Evolutionary conservation across 2,329 filamentous ascomycete genomes (phyloP).

Genomic region (Alternaria gaisen): DNA sequence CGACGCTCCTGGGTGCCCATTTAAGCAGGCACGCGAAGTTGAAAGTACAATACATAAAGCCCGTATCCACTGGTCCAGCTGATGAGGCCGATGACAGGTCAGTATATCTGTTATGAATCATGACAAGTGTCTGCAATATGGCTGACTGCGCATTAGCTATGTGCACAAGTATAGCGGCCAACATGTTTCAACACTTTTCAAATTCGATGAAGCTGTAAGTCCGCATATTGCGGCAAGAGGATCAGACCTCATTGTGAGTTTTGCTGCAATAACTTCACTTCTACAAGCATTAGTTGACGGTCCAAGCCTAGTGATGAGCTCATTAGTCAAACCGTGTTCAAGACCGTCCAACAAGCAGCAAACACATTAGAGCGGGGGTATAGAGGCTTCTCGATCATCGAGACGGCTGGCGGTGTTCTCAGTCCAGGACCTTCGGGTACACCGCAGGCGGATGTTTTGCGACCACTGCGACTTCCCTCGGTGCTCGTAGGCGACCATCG

Average conservation of each 20-base stretch:
- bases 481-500: slow-evolving; percentile 78
- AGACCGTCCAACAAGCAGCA: slow-evolving; percentile 23
- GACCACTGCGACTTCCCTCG: slow-evolving; percentile 75
- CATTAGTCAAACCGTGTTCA: slow-evolving; percentile 30
- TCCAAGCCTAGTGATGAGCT: slow-evolving; percentile 36
- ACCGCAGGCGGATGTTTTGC: slow-evolving; percentile 80
- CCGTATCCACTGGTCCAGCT: slow-evolving; percentile 77
- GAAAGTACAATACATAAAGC: slow-evolving; percentile 75
- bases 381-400: slow-evolving; percentile 66
- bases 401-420: slow-evolving; percentile 84
- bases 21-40: slow-evolving; percentile 36
- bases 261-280: background rate
- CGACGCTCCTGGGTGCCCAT: slow-evolving; percentile 74
- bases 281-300: slow-evolving; percentile 8
- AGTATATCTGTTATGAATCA: background rate
- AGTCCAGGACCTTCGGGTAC: slow-evolving; percentile 80
- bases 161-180: slow-evolving; percentile 66
- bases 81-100: slow-evolving; percentile 77
- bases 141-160: slow-evolving; percentile 60
- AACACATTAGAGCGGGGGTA: slow-evolving; percentile 1
- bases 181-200: slow-evolving; percentile 69
- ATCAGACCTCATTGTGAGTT: slow-evolving; percentile 29
- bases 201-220: slow-evolving; percentile 78
- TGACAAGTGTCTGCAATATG: background rate
- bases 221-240: slow-evolving; percentile 75